Evolutionary conservation across 139 green algal genomes (phyloP), one percentile per base, ranked within the genome.

Genomic region (Ettlia oleoabundans): DNA sequence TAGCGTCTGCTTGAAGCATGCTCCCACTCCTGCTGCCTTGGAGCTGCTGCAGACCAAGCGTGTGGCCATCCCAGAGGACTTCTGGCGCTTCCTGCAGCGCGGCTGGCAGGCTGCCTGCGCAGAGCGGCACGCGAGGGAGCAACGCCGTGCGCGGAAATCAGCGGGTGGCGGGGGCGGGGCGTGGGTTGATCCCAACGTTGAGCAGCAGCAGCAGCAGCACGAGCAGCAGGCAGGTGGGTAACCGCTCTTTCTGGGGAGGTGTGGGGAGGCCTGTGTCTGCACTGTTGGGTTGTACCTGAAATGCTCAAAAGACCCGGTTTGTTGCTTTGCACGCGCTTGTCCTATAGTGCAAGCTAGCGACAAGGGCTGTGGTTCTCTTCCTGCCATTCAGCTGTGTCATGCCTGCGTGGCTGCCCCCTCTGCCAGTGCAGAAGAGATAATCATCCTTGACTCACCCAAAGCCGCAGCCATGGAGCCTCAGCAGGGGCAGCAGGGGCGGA

Each of bases 21-120:
- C n/a, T n/a, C n/a, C n/a, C n/a, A n/a, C n/a, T n/a, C n/a, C n/a
- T n/a, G n/a, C n/a, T n/a, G n/a, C n/a, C n/a, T n/a, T n/a, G n/a
- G n/a, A n/a, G n/a, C n/a, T n/a, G n/a, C 68, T 28, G 72, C 63
- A 28, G 42, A 77, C 87, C 22, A 85, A 78, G 33, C 85, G 89
- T 26, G 42, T 84, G 3, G 84, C 79, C 1, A 68, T 95, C 4
- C 85, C 89, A 1, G n/a, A 28, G 4, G 70, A 86, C 41, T 83
- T 91, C 30, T 95, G 85, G 82, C 3, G 6, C 30, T 86, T 85
- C 41, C 73, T 93, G 53, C 78, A 84, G 38, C 55, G 86, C 43
- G 65, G 84, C 63, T 92, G 89, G 90, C 51, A 58, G 0, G 73
- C 72, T 28, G 40, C 66, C 22, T 58, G 76, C 37, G 79, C 62